Conservation (phyloP, 495 filamentous ascomycete species). For the Echria macrotheca region DNA sequence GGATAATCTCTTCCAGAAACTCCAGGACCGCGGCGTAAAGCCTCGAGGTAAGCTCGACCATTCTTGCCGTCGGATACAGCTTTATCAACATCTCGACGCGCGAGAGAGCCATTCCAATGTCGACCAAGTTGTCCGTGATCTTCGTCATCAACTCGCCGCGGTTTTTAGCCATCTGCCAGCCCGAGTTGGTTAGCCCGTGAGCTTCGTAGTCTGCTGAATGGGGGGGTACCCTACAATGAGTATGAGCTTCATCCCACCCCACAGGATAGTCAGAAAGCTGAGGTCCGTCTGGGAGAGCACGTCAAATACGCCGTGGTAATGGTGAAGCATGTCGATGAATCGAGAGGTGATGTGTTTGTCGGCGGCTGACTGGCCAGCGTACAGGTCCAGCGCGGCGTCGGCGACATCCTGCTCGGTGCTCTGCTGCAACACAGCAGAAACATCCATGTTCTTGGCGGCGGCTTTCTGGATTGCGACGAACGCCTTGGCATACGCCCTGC, state of each 20-base stretch:
- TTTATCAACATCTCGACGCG: slow-evolving; percentile 11
- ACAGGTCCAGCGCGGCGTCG: slow-evolving; percentile 8
- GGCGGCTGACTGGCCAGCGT: not conserved
- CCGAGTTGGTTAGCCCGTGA: not conserved
- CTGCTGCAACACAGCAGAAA: not conserved
- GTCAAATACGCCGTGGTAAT: slow-evolving; percentile 15
- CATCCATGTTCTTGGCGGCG: slow-evolving; percentile 5
- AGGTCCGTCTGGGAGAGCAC: slow-evolving; percentile 15
- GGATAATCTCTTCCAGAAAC: slow-evolving; percentile 14
- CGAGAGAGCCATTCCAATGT: slow-evolving; percentile 15
- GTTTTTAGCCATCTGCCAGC: slow-evolving; percentile 15
- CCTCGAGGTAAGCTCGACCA: slow-evolving; percentile 14
- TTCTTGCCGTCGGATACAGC: slow-evolving; percentile 11
- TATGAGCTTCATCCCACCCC: slow-evolving; percentile 17
- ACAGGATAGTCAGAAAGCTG: slow-evolving; percentile 14
- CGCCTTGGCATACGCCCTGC: slow-evolving; percentile 8
- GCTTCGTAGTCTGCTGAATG: too few relatives aligned
- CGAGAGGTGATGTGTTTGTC: slow-evolving; percentile 2
- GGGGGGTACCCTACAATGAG: slow-evolving; percentile 2
- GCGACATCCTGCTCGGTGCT: slow-evolving; percentile 10
- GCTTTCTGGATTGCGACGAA: slow-evolving; percentile 10
- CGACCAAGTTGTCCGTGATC: slow-evolving; percentile 15
- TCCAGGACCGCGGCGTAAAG: slow-evolving; percentile 14
- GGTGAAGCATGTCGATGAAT: slow-evolving; percentile 13
- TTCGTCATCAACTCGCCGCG: slow-evolving; percentile 8